Conservation (phyloP, 257 asterid species). For the Lycium ferocissimum region DNA sequence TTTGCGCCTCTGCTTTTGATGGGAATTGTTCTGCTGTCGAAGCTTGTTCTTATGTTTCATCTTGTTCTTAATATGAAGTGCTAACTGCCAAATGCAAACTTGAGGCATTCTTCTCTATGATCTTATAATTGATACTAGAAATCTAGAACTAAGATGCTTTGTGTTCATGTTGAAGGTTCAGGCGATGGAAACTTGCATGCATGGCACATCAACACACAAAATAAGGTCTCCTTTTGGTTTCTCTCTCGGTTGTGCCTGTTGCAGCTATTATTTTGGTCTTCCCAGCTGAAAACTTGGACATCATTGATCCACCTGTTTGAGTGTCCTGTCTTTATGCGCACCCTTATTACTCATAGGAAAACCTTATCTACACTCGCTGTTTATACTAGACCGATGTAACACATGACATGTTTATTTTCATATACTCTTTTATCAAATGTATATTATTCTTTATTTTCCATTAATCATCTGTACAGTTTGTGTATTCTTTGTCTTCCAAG, state of each 20-base stretch:
- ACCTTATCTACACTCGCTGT: background rate
- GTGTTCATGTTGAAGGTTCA: slow-evolving; percentile 64
- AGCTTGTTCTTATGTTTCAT: slow-evolving; percentile 19
- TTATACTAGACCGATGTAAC: background rate
- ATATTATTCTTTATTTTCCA: background rate
- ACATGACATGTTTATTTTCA: background rate
- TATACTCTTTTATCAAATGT: background rate
- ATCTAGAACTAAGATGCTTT: slow-evolving; percentile 7
- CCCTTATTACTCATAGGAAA: background rate
- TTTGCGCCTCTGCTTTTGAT: background rate
- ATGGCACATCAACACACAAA: slow-evolving; percentile 74
- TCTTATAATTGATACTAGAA: background rate
- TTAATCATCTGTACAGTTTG: background rate
- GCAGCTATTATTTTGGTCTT: background rate
- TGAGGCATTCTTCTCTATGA: background rate
- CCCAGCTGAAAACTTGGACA: background rate
- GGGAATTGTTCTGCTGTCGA: background rate
- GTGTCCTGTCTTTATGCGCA: background rate
- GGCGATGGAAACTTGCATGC: slow-evolving; percentile 90
- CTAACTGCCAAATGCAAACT: background rate
- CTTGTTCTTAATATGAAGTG: background rate
- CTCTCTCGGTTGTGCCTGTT: background rate
- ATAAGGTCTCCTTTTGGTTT: slow-evolving; percentile 54
- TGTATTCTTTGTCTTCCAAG: background rate
- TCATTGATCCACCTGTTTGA: slow-evolving; percentile 20